Conservation (phyloP, 768 basidiomycete species). For the Coprinellus micaceus region DNA sequence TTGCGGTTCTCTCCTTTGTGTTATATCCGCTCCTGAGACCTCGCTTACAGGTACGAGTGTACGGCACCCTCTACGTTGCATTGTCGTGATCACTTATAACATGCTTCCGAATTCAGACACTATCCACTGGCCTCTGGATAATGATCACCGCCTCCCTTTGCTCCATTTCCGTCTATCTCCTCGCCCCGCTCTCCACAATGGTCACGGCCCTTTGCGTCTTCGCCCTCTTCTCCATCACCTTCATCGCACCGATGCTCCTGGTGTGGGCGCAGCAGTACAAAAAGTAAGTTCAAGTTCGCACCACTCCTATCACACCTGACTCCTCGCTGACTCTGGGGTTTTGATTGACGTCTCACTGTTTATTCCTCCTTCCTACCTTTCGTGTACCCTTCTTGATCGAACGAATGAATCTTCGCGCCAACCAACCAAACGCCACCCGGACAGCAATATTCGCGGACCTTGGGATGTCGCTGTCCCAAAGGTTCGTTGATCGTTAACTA, state of each 20-base stretch:
- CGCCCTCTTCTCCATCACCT: conserved; percentile 55
- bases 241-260: conserved; percentile 68
- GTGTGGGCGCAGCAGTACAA: conserved; percentile 88
- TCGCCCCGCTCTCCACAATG: conserved; percentile 50
- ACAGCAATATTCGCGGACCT: conserved; percentile 84
- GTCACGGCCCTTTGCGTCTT: conserved; percentile 50
- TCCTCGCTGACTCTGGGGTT: too few species aligned
- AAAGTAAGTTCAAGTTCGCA: conserved; percentile 56
- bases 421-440: too few species aligned
- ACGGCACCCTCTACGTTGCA: conserved; percentile 11
- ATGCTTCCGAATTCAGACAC: too few species aligned
- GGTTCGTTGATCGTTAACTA: conserved; percentile 38
- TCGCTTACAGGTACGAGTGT: conserved; percentile 56
- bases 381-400: conserved; percentile 5
- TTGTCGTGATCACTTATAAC: too few species aligned
- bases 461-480: conserved; percentile 88
- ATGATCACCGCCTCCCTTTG: conserved; percentile 52
- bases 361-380: conserved; percentile 6
- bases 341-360: conserved; percentile 9
- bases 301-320: too few species aligned
- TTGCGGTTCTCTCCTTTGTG: conserved; percentile 81
- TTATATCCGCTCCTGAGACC: conserved; percentile 77
- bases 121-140: conserved; percentile 43
- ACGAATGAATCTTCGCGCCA: too few species aligned
- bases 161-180: conserved; percentile 47